Evolutionary conservation across 352 stramenopile species (phyloP), one percentile per base, ranked within the genome.

Genomic region (Globisporangium ultimum): DNA sequence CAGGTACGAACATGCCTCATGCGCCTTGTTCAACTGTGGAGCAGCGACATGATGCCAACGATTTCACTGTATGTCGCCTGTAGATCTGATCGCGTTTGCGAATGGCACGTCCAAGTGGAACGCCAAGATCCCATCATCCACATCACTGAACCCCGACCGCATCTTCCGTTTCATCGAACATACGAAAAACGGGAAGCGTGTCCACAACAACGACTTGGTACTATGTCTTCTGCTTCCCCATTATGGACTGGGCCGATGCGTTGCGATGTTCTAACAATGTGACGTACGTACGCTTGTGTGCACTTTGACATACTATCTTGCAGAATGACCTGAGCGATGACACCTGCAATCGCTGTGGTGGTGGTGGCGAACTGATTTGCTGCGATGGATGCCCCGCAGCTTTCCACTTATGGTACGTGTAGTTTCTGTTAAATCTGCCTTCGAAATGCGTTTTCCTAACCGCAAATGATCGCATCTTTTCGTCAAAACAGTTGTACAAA

Each of bases 271-370:
- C 40, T 48, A 21, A 17, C 24, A 43, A 12, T 45, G 38, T 34
- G 24, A 32, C 24, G 2, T 5, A 32, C 5, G 24, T 32, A 32
- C 24, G 5, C 24, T 32, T 32, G 24, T 32, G 28, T 10, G 8
- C 28, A 36, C 7, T 10, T 36, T 36, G 24, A 32, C 2, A 32
- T 10, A 10, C 7, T 36, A 10, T 36, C 8, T 36, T 10, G 40
- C 24, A 89, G 78, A 87, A 88, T 48, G 84, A 93, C 53, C 63
- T 93, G 34, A 90, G 91, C 51, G 84, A 93, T 72, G 84, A 93
- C 60, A 74, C 72, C 18, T 93, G 84, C 58, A 80, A 88, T 47
- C 84, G 84, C 32, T 93, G 84, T 48, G 78, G 80, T 0, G 71
- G 87, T 42, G 73, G 77, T 17, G 84, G 84, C 59, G 72, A 91